These are phyloP conservation scores for Pleurotus djamor DNA, from an alignment of 768 basidiomycete genomes.

Conservation along the genomic window DNA sequence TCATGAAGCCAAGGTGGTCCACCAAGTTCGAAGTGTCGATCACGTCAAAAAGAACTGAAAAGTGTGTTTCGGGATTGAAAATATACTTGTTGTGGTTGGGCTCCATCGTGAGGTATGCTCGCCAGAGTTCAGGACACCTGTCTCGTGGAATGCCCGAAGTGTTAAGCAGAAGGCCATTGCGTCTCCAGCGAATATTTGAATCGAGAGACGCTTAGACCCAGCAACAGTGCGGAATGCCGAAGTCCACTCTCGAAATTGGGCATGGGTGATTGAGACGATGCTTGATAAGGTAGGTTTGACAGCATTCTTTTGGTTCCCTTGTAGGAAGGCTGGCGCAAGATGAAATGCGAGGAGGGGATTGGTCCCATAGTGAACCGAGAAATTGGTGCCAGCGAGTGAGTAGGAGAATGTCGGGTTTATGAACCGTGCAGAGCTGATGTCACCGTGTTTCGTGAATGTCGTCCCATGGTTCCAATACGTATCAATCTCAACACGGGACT, in stretches of 20 bases:
- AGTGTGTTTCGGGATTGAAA: slow-evolving; percentile 10
- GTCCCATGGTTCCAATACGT: no score
- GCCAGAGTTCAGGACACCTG: slow-evolving; percentile 11
- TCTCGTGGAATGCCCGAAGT: slow-evolving; percentile 9
- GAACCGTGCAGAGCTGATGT: no score
- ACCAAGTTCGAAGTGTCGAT: slow-evolving; percentile 39
- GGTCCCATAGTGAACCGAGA: slow-evolving; percentile 28
- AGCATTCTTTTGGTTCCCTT: slow-evolving; percentile 5
- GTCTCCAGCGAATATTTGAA: slow-evolving; percentile 25
- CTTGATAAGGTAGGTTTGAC: slow-evolving; percentile 8
- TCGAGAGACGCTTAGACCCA: slow-evolving; percentile 9
- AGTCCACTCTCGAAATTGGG: slow-evolving; percentile 27
- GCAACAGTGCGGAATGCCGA: slow-evolving; percentile 15
- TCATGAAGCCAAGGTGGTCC: slow-evolving; percentile 38
- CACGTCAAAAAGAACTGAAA: slow-evolving; percentile 28
- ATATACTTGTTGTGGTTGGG: slow-evolving; percentile 21
- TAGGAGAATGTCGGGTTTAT: slow-evolving; percentile 36
- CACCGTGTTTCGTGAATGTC: no score
- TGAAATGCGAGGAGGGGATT: slow-evolving; percentile 30
- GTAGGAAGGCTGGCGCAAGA: slow-evolving; percentile 19
- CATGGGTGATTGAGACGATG: slow-evolving; percentile 16
- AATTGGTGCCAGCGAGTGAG: slow-evolving; percentile 25
- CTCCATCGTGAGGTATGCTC: slow-evolving; percentile 19
- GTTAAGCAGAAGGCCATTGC: slow-evolving; percentile 25
- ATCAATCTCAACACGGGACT: no score